Percentiles rank a stretch among this genome's conserved stretches.
Evolutionary conservation across 2,329 filamentous ascomycete species (phyloP).

Genomic region (Penicillium nordicum): DNA sequence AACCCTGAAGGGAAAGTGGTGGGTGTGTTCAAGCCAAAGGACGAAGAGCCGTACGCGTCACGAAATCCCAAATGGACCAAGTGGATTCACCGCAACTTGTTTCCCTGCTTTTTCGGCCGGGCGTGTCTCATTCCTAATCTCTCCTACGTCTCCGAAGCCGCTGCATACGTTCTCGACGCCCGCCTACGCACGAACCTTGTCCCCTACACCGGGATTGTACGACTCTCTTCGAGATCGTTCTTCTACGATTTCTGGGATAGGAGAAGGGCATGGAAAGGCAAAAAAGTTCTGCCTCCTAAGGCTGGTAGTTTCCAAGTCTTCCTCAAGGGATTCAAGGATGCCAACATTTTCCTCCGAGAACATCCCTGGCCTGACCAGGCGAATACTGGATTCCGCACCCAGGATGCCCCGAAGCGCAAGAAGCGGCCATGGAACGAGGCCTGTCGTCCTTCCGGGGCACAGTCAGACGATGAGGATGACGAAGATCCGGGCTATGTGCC

Average conservation of each 20-base stretch:
- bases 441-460: constrained; percentile 66
- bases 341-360: constrained; percentile 90
- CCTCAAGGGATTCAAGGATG: constrained; percentile 93
- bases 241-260: constrained; percentile 98
- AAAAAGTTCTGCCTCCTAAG: constrained; percentile 82
- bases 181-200: constrained; percentile 89
- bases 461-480: constrained; percentile 61
- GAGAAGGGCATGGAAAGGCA: constrained; percentile 79
- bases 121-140: constrained; percentile 96
- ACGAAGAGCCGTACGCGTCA: constrained; percentile 95
- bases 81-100: constrained; percentile 97
- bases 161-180: constrained; percentile 89
- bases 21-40: constrained; percentile 97
- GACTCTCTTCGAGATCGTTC: constrained; percentile 92
- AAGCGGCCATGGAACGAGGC: constrained; percentile 75
- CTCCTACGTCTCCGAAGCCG: constrained; percentile 96
- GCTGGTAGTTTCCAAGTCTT: constrained; percentile 97
- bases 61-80: constrained; percentile 99
- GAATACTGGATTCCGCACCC: constrained; percentile 63
- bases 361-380: constrained; percentile 96
- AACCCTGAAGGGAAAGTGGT: constrained; percentile 91
- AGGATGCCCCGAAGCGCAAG: constrained; percentile 63
- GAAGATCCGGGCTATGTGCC: constrained; percentile 43
- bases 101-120: constrained; percentile 94
- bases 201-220: constrained; percentile 93